Percentiles rank a stretch among this genome's conserved stretches.
Evolutionary conservation across 768 basidiomycete species (phyloP).

Genomic region (Coprinopsis cinerea): DNA sequence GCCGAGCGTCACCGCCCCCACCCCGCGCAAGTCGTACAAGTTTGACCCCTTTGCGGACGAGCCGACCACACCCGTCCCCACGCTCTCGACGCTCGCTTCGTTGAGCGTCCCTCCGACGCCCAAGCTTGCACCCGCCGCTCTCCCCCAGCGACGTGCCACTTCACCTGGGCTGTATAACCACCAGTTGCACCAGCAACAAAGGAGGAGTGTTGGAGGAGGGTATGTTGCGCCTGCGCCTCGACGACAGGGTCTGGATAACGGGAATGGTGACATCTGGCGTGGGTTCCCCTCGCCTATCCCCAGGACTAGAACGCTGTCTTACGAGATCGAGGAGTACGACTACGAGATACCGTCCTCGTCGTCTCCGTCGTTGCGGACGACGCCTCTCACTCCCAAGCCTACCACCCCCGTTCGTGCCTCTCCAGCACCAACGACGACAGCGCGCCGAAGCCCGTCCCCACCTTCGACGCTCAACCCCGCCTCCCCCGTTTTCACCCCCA

Average conservation of each 20-base stretch:
- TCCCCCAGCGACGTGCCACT: not conserved
- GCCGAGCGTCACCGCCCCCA: not conserved
- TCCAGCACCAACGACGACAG: not conserved
- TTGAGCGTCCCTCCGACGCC: slow-evolving; percentile 11
- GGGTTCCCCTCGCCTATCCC: not conserved
- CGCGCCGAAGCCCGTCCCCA: slow-evolving; percentile 12
- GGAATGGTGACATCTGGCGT: slow-evolving; percentile 19
- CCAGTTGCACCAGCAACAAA: not conserved
- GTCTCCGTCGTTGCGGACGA: slow-evolving; percentile 2
- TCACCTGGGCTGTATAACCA: slow-evolving; percentile 5
- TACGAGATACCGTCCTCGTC: not conserved
- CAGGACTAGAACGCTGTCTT: not conserved
- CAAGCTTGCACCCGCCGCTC: not conserved
- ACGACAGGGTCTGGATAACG: no score
- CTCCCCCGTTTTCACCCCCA: slow-evolving; percentile 5
- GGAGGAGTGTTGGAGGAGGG: not conserved
- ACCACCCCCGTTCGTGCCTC: slow-evolving; percentile 1
- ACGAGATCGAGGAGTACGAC: slow-evolving; percentile 10
- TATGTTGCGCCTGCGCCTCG: not conserved
- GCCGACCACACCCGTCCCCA: slow-evolving; percentile 12
- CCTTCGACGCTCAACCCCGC: not conserved
- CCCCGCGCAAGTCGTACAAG: slow-evolving; percentile 15
- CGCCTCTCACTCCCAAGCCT: slow-evolving; percentile 7
- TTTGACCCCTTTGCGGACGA: slow-evolving; percentile 34
- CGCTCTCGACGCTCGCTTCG: slow-evolving; percentile 6